phyloP scores from a whole-genome alignment of 2,329 filamentous ascomycete genomes.

The Alternaria brassicicola region DNA sequence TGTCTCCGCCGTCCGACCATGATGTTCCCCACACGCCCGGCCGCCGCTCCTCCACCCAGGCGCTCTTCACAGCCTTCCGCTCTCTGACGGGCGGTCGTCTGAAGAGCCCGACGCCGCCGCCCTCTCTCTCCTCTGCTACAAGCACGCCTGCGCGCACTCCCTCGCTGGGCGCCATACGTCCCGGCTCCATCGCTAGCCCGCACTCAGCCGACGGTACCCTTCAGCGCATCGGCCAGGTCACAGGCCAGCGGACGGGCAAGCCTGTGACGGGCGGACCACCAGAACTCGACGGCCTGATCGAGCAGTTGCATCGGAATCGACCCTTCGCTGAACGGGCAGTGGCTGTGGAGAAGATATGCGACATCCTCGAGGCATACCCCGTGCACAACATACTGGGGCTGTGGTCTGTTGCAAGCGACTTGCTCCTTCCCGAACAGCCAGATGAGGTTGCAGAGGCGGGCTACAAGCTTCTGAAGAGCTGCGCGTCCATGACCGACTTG shows the following conservation, averaged over 20 bases:
- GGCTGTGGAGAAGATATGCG: slow-evolving; percentile 43
- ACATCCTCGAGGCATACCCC: slow-evolving; percentile 44
- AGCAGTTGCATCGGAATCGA: slow-evolving; percentile 35
- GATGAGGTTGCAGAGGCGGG: slow-evolving; percentile 43
- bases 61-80: slow-evolving; percentile 48
- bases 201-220: slow-evolving; percentile 36
- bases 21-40: slow-evolving; percentile 49
- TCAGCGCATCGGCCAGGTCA: slow-evolving; percentile 34
- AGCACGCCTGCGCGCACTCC: slow-evolving; percentile 40
- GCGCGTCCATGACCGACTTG: slow-evolving; percentile 42
- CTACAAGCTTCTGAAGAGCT: slow-evolving; percentile 44
- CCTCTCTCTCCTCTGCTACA: slow-evolving; percentile 39
- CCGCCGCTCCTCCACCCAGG: slow-evolving; percentile 47
- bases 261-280: slow-evolving; percentile 46
- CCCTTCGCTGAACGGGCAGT: slow-evolving; percentile 38
- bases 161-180: slow-evolving; percentile 31
- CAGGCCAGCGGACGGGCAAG: slow-evolving; percentile 23
- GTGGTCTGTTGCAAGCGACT: slow-evolving; percentile 48
- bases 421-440: slow-evolving; percentile 44
- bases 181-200: slow-evolving; percentile 31
- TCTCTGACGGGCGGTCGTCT: slow-evolving; percentile 44
- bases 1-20: slow-evolving; percentile 48
- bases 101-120: slow-evolving; percentile 42
- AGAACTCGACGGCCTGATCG: slow-evolving; percentile 42
- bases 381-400: slow-evolving; percentile 46